A percentile compares a stretch with the other conserved stretches of the same genome.
phyloP scores from a whole-genome alignment of 164 flowering plant genomes.

The Umbilicus rupestris region DNA sequence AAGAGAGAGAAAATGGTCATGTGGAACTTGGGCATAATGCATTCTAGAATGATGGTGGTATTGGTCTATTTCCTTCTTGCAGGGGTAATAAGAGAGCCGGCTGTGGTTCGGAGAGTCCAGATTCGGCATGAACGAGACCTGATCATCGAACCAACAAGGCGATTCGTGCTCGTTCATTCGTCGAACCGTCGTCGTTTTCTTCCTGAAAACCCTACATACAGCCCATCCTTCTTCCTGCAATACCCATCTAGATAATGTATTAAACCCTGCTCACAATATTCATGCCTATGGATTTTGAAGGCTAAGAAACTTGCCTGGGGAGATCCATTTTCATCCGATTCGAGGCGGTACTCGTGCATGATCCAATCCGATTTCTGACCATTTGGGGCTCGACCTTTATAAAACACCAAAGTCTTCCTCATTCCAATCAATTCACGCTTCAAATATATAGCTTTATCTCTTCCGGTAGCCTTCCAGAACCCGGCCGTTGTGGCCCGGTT shows the following conservation, averaged over 20 bases:
- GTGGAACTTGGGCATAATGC: constrained; percentile 15
- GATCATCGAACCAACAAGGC: constrained; percentile 48
- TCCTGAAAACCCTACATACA: constrained; percentile 87
- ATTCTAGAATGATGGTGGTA: constrained; percentile 13
- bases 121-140: constrained; percentile 37
- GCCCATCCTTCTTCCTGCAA: constrained; percentile 91
- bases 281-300: neutral
- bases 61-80: constrained; percentile 40
- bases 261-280: neutral
- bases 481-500: constrained; percentile 79
- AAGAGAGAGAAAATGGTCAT: constrained; percentile 39
- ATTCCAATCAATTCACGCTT: constrained; percentile 64
- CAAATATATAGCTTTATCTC: constrained; percentile 65
- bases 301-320: constrained; percentile 40
- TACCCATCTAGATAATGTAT: neutral
- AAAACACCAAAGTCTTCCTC: constrained; percentile 83
- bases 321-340: constrained; percentile 58
- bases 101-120: constrained; percentile 23
- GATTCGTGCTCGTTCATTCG: constrained; percentile 39
- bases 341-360: constrained; percentile 84
- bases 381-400: constrained; percentile 74
- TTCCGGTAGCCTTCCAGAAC: constrained; percentile 85
- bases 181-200: constrained; percentile 34
- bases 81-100: constrained; percentile 16
- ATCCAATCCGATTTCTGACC: constrained; percentile 81